A percentile compares a stretch with the other conserved stretches of the same genome.
These are phyloP conservation scores for Oleoguttula mirabilis DNA, from an alignment of 495 filamentous ascomycete species.

Conservation along the genomic window DNA sequence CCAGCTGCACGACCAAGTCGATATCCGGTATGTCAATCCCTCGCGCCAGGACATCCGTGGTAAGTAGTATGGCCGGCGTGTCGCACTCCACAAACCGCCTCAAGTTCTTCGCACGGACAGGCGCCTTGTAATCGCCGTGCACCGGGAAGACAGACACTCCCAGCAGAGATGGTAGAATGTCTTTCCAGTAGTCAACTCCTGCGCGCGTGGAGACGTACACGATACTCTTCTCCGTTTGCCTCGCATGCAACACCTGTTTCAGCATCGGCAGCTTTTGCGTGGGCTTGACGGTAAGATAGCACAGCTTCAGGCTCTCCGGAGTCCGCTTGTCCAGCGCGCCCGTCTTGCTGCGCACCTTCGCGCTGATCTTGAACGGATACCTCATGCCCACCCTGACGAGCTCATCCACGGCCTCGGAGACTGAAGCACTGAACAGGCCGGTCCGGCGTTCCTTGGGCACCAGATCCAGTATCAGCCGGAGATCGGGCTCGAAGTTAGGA, in stretches of 20 bases:
- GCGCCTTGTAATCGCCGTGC: constrained; percentile 78
- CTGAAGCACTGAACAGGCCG: constrained; percentile 83
- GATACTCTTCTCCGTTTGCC: constrained; percentile 73
- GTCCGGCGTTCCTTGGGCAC: constrained; percentile 90
- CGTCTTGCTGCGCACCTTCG: constrained; percentile 71
- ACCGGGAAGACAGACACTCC: constrained; percentile 61
- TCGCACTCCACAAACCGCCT: constrained; percentile 55
- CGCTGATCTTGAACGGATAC: constrained; percentile 85
- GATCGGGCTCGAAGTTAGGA: constrained; percentile 84
- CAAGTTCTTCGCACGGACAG: constrained; percentile 71
- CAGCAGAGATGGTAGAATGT: constrained; percentile 57
- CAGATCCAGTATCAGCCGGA: constrained; percentile 70
- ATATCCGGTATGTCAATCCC: constrained; percentile 92
- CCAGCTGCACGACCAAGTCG: constrained; percentile 85
- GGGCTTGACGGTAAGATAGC: constrained; percentile 63
- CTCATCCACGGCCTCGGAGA: constrained; percentile 82
- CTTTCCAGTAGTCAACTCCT: constrained; percentile 83
- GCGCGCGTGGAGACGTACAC: constrained; percentile 90
- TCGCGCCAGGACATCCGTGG: constrained; percentile 72
- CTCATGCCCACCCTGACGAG: constrained; percentile 85
- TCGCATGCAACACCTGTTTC: constrained; percentile 57
- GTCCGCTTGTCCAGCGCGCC: constrained; percentile 74
- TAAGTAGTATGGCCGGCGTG: constrained; percentile 67
- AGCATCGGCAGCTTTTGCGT: constrained; percentile 66
- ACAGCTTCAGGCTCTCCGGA: constrained; percentile 84